phyloP scores from a whole-genome alignment of 345 rosid species.

The Eutrema yunnanense region DNA sequence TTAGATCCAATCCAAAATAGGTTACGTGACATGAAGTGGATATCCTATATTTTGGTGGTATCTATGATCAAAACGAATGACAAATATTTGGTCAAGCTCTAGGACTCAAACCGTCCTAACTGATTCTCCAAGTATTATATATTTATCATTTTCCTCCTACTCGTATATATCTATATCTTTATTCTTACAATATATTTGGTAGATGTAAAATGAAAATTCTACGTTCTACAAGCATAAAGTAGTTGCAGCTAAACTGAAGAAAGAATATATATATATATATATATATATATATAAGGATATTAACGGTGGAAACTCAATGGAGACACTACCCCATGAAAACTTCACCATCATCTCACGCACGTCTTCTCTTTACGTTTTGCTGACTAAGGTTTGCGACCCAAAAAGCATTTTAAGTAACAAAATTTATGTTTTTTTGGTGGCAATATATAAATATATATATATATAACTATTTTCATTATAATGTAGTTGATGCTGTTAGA shows the following conservation, averaged over 20 bases:
- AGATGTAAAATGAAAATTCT: not conserved
- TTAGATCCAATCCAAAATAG: not conserved
- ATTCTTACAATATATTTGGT: not conserved
- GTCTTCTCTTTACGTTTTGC: conserved; percentile 24
- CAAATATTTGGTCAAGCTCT: too few relatives aligned
- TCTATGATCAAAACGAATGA: too few relatives aligned
- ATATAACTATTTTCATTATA: not conserved
- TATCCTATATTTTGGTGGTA: too few relatives aligned
- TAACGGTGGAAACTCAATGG: conserved; percentile 11
- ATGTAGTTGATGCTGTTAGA: not conserved
- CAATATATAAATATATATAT: not conserved
- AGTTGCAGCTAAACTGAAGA: not conserved
- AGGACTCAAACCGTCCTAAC: not conserved
- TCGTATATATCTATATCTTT: not conserved
- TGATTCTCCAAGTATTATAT: not conserved
- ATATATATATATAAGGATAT: not conserved
- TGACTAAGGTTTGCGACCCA: conserved; percentile 18
- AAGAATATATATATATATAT: not conserved
- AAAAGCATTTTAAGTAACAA: conserved; percentile 5
- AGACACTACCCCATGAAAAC: conserved; percentile 25
- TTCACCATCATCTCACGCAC: conserved; percentile 30
- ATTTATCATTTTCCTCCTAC: not conserved
- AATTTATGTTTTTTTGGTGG: not conserved
- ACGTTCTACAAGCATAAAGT: not conserved
- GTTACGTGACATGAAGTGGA: not conserved